Conservation (phyloP, 305 asterid genomes). For the Fraxinus latifolia region DNA sequence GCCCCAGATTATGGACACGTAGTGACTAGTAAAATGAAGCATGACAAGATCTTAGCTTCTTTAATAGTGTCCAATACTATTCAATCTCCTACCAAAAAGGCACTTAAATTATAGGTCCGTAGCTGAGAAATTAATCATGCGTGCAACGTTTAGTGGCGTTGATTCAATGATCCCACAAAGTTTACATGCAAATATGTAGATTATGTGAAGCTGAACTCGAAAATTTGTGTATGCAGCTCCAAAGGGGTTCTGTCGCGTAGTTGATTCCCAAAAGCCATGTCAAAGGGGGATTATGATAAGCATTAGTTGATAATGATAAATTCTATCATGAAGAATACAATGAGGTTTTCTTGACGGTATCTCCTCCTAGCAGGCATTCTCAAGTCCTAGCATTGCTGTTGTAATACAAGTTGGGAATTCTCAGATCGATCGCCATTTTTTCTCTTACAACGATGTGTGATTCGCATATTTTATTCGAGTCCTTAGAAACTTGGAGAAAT, state of each 20-base stretch:
- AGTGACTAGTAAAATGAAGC: neutral
- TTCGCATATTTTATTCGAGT: neutral
- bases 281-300: constrained; percentile 8
- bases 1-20: neutral
- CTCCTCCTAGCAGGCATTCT: neutral
- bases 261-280: constrained; percentile 24
- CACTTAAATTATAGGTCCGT: neutral
- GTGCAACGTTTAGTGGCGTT: neutral
- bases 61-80: neutral
- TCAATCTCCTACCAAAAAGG: neutral
- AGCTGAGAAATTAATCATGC: neutral
- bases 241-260: constrained; percentile 72
- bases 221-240: constrained; percentile 53
- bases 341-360: neutral
- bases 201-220: neutral
- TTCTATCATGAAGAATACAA: neutral
- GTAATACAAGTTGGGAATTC: neutral
- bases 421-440: neutral
- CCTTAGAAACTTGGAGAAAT: neutral
- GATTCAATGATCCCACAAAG: neutral
- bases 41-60: neutral
- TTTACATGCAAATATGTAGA: neutral
- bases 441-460: neutral
- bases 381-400: neutral
- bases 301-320: neutral